A percentile compares a stretch with the other conserved stretches of the same genome.
Conservation (phyloP, 495 filamentous ascomycete species). For the Pseudomonodictys pantanalensis region DNA sequence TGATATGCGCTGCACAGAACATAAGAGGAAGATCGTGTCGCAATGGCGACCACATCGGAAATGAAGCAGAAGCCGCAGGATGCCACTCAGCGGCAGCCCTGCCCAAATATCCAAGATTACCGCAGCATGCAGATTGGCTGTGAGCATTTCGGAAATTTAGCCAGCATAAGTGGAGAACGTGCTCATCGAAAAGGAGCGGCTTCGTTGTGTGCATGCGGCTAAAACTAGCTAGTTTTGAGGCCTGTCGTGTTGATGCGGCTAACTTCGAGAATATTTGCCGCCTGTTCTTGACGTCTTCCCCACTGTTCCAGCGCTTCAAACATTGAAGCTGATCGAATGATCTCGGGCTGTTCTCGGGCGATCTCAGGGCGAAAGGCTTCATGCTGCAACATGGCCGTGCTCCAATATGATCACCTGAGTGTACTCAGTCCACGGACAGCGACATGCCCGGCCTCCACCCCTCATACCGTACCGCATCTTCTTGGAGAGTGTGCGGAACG, state of each 20-base stretch:
- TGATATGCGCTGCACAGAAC: neutral
- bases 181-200: neutral
- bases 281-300: neutral
- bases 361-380: no score
- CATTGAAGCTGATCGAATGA: no score
- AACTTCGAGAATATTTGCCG: neutral
- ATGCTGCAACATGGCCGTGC: neutral
- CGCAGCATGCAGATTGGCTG: neutral
- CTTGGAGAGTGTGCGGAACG: constrained; percentile 25
- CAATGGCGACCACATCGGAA: constrained; percentile 10
- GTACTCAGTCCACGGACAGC: constrained; percentile 20
- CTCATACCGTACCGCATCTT: constrained; percentile 28
- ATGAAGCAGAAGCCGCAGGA: constrained; percentile 18
- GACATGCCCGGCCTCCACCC: constrained; percentile 32
- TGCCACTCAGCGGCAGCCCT: constrained; percentile 16
- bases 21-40: neutral
- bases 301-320: no score
- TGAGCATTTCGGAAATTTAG: constrained; percentile 11
- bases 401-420: neutral
- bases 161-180: neutral
- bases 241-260: constrained; percentile 12
- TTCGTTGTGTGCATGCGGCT: constrained; percentile 2
- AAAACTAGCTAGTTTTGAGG: neutral
- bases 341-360: no score
- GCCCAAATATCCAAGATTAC: constrained; percentile 26